These are phyloP conservation scores for Tetrahymena thermophila DNA, from an alignment of 73 alveolate genomes.

Conservation along the genomic window DNA sequence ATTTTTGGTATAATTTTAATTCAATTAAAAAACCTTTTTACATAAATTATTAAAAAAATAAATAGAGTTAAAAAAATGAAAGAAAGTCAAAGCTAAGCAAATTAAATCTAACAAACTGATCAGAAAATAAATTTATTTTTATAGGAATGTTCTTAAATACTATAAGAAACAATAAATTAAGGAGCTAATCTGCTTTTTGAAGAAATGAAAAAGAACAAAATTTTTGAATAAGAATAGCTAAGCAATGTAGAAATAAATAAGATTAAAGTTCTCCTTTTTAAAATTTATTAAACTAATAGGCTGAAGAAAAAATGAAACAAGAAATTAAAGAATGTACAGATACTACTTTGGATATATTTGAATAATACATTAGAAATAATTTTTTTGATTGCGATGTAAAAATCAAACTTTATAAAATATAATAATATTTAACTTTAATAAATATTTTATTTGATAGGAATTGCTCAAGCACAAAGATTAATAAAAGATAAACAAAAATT, in stretches of 20 bases:
- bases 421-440: neutral
- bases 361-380: neutral
- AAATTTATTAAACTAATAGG: neutral
- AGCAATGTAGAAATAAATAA: neutral
- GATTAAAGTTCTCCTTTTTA: neutral
- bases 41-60: neutral
- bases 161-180: neutral
- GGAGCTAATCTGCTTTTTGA: neutral
- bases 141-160: neutral
- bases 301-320: neutral
- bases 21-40: neutral
- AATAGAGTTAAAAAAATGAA: neutral
- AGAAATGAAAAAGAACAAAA: neutral
- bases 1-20: neutral
- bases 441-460: neutral
- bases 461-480: neutral
- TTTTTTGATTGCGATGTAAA: neutral
- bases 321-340: neutral
- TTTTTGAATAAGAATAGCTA: neutral
- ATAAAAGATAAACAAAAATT: neutral
- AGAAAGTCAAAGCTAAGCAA: neutral
- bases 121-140: neutral
- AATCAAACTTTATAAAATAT: neutral
- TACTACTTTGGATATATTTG: neutral
- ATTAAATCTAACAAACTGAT: neutral